Evolutionary conservation across 345 rosid species (phyloP), one percentile per base, ranked within the genome.

Genomic region (Camelina laxa): DNA sequence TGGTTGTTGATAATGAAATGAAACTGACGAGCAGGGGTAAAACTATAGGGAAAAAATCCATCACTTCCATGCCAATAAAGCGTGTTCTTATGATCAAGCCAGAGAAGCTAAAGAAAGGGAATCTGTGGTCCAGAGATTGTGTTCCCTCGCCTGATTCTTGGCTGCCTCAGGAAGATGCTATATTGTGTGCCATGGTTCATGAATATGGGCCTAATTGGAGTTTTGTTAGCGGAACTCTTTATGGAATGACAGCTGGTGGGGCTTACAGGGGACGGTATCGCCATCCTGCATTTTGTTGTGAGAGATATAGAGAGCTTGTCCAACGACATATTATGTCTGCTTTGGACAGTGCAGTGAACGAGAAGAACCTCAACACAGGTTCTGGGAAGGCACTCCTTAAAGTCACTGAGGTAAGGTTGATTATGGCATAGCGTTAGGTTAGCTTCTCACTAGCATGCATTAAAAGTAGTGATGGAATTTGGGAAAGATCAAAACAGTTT

Each of bases 191-290:
- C 63, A 85, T 87, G 75, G 97, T 96, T 51, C 99, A 96, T 82
- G 99, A 96, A 83, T 96, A 96, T 87, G 99, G 97, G 53, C 76
- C 90, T 30, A 80, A 91, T 27, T 96, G 99, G 99, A 91, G 85
- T 79, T 87, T 96, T 75, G 93, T 84, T 70, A 86, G 96, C 47
- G 98, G 77, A 22, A 79, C 86, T 31, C 85, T 96, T 33, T 91
- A 89, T 72, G 91, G 97, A 73, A 91, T 92, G 96, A 77, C 93
- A 80, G 90, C 99, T 53, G 98, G 99, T 80, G 98, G 99, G 58
- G 83, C 74, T 70, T 96, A 88, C 83, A 81, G 97, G 73, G 99
- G 99, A 50, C 86, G 96, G 80, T 86, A 86, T 81, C 98, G 98
- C 33, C 94, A 92, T 82, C 96, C 98, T 20, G 89, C 85, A 55